Conservation (phyloP, 441 rosid species). For the Erodium texanum region DNA sequence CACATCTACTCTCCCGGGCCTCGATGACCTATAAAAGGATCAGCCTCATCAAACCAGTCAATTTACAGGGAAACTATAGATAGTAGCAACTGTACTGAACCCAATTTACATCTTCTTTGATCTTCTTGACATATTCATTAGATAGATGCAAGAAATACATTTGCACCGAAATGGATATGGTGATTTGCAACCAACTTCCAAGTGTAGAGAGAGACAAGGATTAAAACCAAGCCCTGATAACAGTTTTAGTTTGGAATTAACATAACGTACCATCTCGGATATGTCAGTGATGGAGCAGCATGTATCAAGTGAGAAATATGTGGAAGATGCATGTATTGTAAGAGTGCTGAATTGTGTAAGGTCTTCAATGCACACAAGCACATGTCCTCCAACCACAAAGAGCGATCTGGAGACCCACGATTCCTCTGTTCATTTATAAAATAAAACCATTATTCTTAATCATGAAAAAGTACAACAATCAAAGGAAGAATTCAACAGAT, state of each 20-base stretch:
- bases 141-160: background rate
- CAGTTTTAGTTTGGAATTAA: conserved; percentile 17
- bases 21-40: conserved; percentile 43
- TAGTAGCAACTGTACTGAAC: too few relatives aligned
- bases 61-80: background rate
- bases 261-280: conserved; percentile 43
- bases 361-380: conserved; percentile 69
- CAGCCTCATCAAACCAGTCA: background rate
- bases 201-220: too few relatives aligned
- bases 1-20: conserved; percentile 23
- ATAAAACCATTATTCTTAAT: background rate
- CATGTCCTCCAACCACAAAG: conserved; percentile 50
- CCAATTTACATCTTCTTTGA: too few relatives aligned
- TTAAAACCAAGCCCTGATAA: too few relatives aligned
- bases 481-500: background rate
- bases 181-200: background rate
- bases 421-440: conserved; percentile 31
- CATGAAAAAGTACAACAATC: background rate
- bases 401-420: conserved; percentile 67
- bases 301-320: conserved; percentile 55
- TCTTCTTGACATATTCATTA: too few relatives aligned
- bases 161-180: background rate
- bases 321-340: conserved; percentile 31
- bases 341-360: conserved; percentile 48
- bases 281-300: conserved; percentile 50